Conservation (phyloP, 306 rosid species). For the Bauhinia variegata region DNA sequence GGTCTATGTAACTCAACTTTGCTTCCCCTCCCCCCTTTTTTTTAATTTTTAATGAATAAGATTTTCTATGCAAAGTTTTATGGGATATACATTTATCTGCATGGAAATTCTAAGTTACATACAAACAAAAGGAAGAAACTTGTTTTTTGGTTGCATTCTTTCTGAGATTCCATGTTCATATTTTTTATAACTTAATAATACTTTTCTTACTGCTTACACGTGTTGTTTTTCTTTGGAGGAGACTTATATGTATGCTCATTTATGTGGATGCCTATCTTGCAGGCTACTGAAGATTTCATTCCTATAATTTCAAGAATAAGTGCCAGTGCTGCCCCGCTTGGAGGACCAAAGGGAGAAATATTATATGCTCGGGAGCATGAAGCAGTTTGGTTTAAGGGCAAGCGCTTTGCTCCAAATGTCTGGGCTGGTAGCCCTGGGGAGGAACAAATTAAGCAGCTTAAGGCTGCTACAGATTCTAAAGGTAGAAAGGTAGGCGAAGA, state of each 20-base stretch:
- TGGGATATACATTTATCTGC: no score
- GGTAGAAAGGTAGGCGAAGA: conserved; percentile 93
- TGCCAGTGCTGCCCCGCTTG: conserved; percentile 73
- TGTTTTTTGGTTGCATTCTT: background rate
- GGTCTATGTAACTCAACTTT: conserved; percentile 42
- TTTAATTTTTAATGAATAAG: no score
- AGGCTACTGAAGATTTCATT: conserved; percentile 84
- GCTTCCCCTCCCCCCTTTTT: background rate
- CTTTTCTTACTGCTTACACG: conserved; percentile 18
- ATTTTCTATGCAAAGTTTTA: no score
- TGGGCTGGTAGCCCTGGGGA: conserved; percentile 89
- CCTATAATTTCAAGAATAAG: conserved; percentile 82
- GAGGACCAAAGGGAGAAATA: conserved; percentile 94
- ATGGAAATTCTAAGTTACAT: no score
- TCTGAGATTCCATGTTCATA: background rate
- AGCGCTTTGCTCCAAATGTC: conserved; percentile 67
- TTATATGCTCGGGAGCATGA: conserved; percentile 83
- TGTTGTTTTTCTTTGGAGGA: background rate
- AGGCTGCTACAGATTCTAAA: conserved; percentile 88
- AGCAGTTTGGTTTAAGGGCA: conserved; percentile 98
- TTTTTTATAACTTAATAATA: background rate
- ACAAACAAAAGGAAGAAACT: no score
- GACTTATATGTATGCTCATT: background rate
- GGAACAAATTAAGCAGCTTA: conserved; percentile 81
- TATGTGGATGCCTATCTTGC: conserved; percentile 28